Percentiles rank a stretch among this genome's conserved stretches.
Conservation (phyloP, 1,284 basidiomycete genomes). For the Volvariella volvacea region DNA sequence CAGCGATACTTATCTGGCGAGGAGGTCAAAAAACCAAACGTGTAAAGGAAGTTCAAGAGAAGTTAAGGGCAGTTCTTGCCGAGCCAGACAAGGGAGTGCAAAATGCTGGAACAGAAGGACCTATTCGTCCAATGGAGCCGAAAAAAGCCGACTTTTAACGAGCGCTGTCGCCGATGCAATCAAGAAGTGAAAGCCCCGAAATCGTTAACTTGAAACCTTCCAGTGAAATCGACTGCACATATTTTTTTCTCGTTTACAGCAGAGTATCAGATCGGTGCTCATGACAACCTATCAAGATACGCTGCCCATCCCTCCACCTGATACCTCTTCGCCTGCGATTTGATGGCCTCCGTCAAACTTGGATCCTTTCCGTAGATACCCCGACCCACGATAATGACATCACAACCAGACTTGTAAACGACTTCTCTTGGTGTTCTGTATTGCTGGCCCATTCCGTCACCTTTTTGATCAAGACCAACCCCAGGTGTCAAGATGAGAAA, state of each 20-base stretch:
- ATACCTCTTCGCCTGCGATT: slow-evolving; percentile 78
- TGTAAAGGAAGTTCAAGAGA: slow-evolving; percentile 63
- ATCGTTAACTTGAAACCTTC: too few relatives aligned
- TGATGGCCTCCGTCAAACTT: slow-evolving; percentile 45
- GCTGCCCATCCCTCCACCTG: slow-evolving; percentile 87
- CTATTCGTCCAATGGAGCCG: too few relatives aligned
- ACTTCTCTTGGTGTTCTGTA: slow-evolving; percentile 92
- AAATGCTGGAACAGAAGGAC: too few relatives aligned
- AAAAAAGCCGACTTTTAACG: too few relatives aligned
- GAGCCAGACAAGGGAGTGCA: too few relatives aligned
- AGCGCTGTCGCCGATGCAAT: too few relatives aligned
- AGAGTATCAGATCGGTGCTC: too few relatives aligned
- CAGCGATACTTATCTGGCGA: slow-evolving; percentile 74
- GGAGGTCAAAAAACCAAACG: slow-evolving; percentile 78
- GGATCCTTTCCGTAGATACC: slow-evolving; percentile 83
- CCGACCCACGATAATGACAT: slow-evolving; percentile 96
- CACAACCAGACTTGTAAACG: slow-evolving; percentile 80
- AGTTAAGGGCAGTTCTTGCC: slow-evolving; percentile 63
- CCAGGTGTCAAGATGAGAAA: slow-evolving; percentile 93
- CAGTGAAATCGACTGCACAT: too few relatives aligned
- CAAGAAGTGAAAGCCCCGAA: too few relatives aligned
- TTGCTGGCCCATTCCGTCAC: slow-evolving; percentile 93
- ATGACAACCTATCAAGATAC: slow-evolving; percentile 55
- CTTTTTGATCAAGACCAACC: slow-evolving; percentile 78
- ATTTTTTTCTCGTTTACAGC: too few relatives aligned